Evolutionary conservation across 1,284 basidiomycete genomes (phyloP).

Genomic region (Ceratobasidium sp.): DNA sequence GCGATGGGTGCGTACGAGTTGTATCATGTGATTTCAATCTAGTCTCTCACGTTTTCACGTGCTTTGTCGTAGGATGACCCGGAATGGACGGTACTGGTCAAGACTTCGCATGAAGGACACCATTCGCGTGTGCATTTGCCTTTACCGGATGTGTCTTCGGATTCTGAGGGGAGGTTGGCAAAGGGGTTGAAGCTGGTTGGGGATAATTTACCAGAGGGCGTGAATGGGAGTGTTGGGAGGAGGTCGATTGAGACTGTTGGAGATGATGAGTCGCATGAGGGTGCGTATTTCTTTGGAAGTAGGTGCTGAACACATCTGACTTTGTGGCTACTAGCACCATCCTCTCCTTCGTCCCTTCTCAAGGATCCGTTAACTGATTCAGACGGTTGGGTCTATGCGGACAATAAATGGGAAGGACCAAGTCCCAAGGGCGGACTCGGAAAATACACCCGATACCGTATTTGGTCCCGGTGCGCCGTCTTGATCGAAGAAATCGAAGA

Average conservation of each 20-base stretch:
- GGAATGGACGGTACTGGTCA: slow-evolving; percentile 62
- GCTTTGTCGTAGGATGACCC: slow-evolving; percentile 64
- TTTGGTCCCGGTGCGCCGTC: slow-evolving; percentile 86
- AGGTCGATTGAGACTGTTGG: slow-evolving; percentile 27
- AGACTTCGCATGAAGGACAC: slow-evolving; percentile 14
- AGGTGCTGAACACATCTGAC: neutral
- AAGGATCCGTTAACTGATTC: slow-evolving; percentile 76
- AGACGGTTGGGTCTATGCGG: slow-evolving; percentile 94
- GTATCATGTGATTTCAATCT: slow-evolving; percentile 15
- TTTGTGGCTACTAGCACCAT: neutral
- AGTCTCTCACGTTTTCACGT: no score
- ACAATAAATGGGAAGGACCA: slow-evolving; percentile 94
- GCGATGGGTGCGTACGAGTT: slow-evolving; percentile 23
- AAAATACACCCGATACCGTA: slow-evolving; percentile 87
- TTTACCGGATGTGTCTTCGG: slow-evolving; percentile 30
- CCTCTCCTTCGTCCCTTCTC: neutral
- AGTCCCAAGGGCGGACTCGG: slow-evolving; percentile 85
- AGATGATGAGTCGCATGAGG: slow-evolving; percentile 12
- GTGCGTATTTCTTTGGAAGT: neutral
- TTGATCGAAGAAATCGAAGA: slow-evolving; percentile 74
- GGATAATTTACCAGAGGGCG: slow-evolving; percentile 43
- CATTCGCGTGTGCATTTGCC: slow-evolving; percentile 20
- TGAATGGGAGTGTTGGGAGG: slow-evolving; percentile 27
- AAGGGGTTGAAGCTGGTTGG: slow-evolving; percentile 43
- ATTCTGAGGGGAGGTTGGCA: slow-evolving; percentile 32